Conservation (phyloP, 306 rosid genomes). For the Styphnolobium japonicum region DNA sequence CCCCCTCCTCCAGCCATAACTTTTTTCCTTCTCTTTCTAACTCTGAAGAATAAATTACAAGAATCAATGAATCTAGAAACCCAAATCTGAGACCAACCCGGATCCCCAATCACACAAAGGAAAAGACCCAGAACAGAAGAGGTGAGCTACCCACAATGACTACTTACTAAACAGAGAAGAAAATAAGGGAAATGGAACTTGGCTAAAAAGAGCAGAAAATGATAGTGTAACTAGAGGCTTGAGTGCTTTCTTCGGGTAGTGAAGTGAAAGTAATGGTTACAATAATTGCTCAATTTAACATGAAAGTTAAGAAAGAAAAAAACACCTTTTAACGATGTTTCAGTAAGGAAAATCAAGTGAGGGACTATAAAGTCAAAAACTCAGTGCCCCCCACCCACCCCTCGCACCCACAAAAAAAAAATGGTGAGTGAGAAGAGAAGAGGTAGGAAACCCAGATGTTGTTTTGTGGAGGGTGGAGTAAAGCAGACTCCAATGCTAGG, state of each 20-base stretch:
- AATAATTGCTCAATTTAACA: conserved; percentile 39
- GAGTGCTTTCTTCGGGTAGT: conserved; percentile 23
- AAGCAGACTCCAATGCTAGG: conserved; percentile 36
- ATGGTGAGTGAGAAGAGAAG: conserved; percentile 13
- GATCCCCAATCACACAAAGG: conserved; percentile 42
- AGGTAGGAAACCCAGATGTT: conserved; percentile 1
- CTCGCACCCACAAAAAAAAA: conserved; percentile 6
- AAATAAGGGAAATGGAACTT: conserved; percentile 18
- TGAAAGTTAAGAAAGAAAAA: conserved; percentile 20
- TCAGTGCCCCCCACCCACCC: conserved; percentile 46
- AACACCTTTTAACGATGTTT: conserved; percentile 46
- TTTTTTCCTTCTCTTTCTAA: conserved; percentile 19
- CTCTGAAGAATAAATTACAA: conserved; percentile 22
- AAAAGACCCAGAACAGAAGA: conserved; percentile 23
- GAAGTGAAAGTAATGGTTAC: not conserved
- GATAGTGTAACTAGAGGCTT: conserved; percentile 35
- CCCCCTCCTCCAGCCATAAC: conserved; percentile 80
- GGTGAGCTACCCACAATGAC: conserved; percentile 36
- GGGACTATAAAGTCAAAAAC: conserved; percentile 44
- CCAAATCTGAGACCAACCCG: conserved; percentile 56
- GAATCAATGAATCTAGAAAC: conserved; percentile 25
- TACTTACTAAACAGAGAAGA: conserved; percentile 7
- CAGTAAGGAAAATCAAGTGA: conserved; percentile 51
- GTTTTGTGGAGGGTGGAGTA: conserved; percentile 35
- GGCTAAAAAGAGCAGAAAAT: conserved; percentile 19